Base-by-base conservation (phyloP, 768 basidiomycete species). In the Russula vinacea region DNA sequence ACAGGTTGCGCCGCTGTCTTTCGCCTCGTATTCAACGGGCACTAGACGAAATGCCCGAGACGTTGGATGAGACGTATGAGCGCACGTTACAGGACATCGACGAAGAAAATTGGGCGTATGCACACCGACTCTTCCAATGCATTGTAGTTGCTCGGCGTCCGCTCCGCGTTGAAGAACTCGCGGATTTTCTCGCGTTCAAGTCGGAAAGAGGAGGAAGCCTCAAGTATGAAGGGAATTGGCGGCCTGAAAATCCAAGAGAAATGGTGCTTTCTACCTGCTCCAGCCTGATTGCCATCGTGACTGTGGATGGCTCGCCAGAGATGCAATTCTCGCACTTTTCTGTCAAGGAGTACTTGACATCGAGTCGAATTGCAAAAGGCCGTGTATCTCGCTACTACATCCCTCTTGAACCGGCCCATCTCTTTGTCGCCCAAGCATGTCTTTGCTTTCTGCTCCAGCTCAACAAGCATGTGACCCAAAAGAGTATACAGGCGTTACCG, bases 1-100 rank as follows among this genome's bases (percentile, higher is more conserved):
- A 55, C 7, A 39, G 2, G 13, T 9, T 55, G 10, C 29, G 56
- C 26, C 24, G 19, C 9, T 45, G 42, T 19, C 42, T 32, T n/a
- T 3, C 8, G n/a, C 22, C 53, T 14, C 37, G 37, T 14, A 22
- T 54, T 22, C 40, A 5, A 6, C 17, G 5, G 10, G 24, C 42
- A 2, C 42, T 56, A 3, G 24, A 56, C 5, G 56, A 29, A 44
- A 32, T 44, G n/a, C 42, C 53, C n/a, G 19, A n/a, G 2, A 56
- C 56, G 2, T 22, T 56, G 42, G 42, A 56, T n/a, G 42, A 45
- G 7, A 56, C 56, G 2, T 56, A 44, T 14, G 56, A 57, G 32
- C 56, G 42, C 6, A 22, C 42, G 8, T 22, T 57, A n/a, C 29
- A 5, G 19, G 19, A 33, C 5, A 57, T 57, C 19, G 19, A 45